A percentile compares a stretch with the other conserved stretches of the same genome.
phyloP scores from a whole-genome alignment of 345 rosid genomes.

The Heritiera littoralis region DNA sequence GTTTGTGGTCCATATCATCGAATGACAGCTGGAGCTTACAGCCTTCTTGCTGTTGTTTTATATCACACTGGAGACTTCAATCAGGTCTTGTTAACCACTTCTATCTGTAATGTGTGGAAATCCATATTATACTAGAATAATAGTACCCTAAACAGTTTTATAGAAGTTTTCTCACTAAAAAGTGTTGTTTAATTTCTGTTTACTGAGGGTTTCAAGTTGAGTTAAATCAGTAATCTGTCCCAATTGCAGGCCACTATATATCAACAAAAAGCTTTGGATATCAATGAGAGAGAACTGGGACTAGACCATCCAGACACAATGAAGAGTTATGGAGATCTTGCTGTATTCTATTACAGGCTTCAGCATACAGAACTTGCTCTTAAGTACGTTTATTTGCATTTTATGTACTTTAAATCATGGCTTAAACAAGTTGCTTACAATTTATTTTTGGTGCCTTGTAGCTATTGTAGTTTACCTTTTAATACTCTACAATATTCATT shows the following conservation, averaged over 20 bases:
- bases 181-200: neutral
- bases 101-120: neutral
- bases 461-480: slow-evolving; percentile 7
- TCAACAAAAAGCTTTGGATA: slow-evolving; percentile 98
- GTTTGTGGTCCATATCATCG: slow-evolving; percentile 99
- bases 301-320: slow-evolving; percentile 99
- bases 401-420: slow-evolving; percentile 12
- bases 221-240: slow-evolving; percentile 27
- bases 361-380: slow-evolving; percentile 98
- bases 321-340: slow-evolving; percentile 99
- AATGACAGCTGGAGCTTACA: slow-evolving; percentile 99
- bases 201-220: slow-evolving; percentile 24
- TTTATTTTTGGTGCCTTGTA: slow-evolving; percentile 1
- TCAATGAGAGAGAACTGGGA: slow-evolving; percentile 98
- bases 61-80: slow-evolving; percentile 99
- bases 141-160: slow-evolving; percentile 14
- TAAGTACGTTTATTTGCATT: slow-evolving; percentile 57
- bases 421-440: slow-evolving; percentile 8
- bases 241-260: slow-evolving; percentile 85
- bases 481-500: neutral
- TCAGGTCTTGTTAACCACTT: slow-evolving; percentile 58
- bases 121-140: slow-evolving; percentile 1
- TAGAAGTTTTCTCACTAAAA: neutral
- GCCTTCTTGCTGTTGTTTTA: slow-evolving; percentile 96
- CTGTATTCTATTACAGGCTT: slow-evolving; percentile 98